phyloP scores from a whole-genome alignment of 2,329 filamentous ascomycete species.

The Tolypocladium sp. region DNA sequence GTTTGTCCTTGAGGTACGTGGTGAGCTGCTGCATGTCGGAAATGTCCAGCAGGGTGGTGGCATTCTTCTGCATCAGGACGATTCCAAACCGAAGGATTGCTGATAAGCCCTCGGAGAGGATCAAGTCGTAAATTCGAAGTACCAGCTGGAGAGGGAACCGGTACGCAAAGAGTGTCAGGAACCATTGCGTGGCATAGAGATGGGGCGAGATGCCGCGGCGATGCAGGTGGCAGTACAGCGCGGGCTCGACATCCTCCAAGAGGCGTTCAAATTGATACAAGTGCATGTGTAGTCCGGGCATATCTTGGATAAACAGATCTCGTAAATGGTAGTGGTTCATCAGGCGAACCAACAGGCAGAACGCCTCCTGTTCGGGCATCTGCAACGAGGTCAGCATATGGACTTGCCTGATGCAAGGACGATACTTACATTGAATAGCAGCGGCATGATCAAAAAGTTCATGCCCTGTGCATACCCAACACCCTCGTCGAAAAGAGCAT shows the following conservation, averaged over 20 bases:
- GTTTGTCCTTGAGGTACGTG: conserved; percentile 80
- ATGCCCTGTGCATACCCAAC: conserved; percentile 98
- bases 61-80: conserved; percentile 93
- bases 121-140: conserved; percentile 90
- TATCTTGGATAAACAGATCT: conserved; percentile 89
- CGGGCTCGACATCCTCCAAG: conserved; percentile 87
- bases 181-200: conserved; percentile 97
- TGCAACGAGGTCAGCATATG: conserved; percentile 22
- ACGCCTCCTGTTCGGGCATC: conserved; percentile 97
- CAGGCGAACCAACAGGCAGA: conserved; percentile 81
- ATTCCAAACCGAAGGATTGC: conserved; percentile 93
- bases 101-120: conserved; percentile 84
- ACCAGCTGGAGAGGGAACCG: conserved; percentile 94
- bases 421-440: conserved; percentile 75
- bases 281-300: conserved; percentile 89
- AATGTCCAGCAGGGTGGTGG: conserved; percentile 66
- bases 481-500: conserved; percentile 86
- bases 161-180: conserved; percentile 96
- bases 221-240: conserved; percentile 87
- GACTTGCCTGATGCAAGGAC: background rate
- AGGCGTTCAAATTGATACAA: conserved; percentile 93
- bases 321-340: conserved; percentile 96
- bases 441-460: conserved; percentile 96
- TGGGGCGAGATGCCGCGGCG: conserved; percentile 81
- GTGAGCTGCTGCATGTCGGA: conserved; percentile 87